phyloP scores from a whole-genome alignment of 2,329 filamentous ascomycete genomes.

The Hypomyces rosellus region DNA sequence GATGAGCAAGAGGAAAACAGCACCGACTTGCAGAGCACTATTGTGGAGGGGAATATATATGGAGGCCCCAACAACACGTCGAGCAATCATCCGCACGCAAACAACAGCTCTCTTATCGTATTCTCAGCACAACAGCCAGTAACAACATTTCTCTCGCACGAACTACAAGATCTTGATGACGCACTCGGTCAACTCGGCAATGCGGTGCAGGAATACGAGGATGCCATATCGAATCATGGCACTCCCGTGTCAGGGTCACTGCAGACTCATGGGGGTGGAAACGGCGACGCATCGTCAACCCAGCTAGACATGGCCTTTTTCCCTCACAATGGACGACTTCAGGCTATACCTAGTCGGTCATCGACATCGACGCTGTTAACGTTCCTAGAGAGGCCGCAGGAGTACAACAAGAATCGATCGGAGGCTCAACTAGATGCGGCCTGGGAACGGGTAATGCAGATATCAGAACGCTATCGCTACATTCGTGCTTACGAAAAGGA shows the following conservation, averaged over 20 bases:
- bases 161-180: slow-evolving; percentile 9
- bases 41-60: too few relatives aligned
- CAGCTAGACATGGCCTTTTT: slow-evolving; percentile 30
- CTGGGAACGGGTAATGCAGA: neutral
- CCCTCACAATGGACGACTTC: slow-evolving; percentile 25
- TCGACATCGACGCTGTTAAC: slow-evolving; percentile 9
- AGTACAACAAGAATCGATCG: slow-evolving; percentile 11
- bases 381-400: slow-evolving; percentile 17
- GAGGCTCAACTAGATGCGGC: neutral
- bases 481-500: slow-evolving; percentile 45
- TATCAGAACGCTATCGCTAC: slow-evolving; percentile 26
- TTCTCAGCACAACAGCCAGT: neutral
- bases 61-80: too few relatives aligned
- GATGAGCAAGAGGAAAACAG: neutral
- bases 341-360: slow-evolving; percentile 13
- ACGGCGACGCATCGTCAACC: neutral
- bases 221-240: neutral
- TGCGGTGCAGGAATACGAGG: slow-evolving; percentile 10
- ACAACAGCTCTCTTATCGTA: neutral
- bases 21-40: too few relatives aligned
- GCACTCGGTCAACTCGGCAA: slow-evolving; percentile 9
- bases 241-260: neutral
- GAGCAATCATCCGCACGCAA: too few relatives aligned
- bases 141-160: neutral
- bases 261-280: neutral